Evolutionary conservation across 2,329 filamentous ascomycete species (phyloP), one percentile per base, ranked within the genome.

Genomic region (Hypoxylon sp.): DNA sequence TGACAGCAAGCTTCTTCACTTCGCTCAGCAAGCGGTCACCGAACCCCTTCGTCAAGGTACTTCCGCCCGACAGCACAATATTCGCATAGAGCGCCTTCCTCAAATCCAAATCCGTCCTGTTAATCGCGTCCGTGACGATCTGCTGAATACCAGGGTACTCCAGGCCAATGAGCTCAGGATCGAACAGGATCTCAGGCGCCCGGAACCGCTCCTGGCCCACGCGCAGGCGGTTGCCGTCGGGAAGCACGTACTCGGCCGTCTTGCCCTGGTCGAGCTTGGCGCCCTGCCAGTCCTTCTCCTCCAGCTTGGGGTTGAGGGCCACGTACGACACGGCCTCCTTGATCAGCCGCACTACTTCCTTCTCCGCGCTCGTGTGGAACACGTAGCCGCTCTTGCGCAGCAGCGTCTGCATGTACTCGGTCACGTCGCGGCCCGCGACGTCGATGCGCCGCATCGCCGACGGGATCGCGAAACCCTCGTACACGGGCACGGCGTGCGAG

Each of bases 121-220:
- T 94, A 80, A 99, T 99, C 57, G 96, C 90, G 78, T 99, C 96
- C 60, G 98, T 94, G 37, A 99, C 94, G 70, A 99, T 98, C 81
- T 99, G 96, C 81, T 99, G 96, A 61, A 99, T 92, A 67, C 96
- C 96, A 5, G 94, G 93, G 83, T 98, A 99, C 82, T 99, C 96
- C 57, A 97, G 90, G 10, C 96, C 94, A 75, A 99, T 97, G 75
- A 99, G 91, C 78, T 98, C 96, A 3, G 96, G 96, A 76, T 98
- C 95, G 81, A 99, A 99, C 29, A 99, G 88, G 74, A 99, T 98
- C 81, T 99, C 96, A 1, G 96, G 94, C 2, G 96, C 96, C 71
- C 96, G 89, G 86, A 98, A 99, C 54, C 96, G 90, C 82, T 99
- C 96, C 66, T 94, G 89, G 52, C 96, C 96, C 80, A 98, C 88